These are phyloP conservation scores for Aspergillus avenaceus DNA, from an alignment of 495 filamentous ascomycete genomes.

Conservation along the genomic window DNA sequence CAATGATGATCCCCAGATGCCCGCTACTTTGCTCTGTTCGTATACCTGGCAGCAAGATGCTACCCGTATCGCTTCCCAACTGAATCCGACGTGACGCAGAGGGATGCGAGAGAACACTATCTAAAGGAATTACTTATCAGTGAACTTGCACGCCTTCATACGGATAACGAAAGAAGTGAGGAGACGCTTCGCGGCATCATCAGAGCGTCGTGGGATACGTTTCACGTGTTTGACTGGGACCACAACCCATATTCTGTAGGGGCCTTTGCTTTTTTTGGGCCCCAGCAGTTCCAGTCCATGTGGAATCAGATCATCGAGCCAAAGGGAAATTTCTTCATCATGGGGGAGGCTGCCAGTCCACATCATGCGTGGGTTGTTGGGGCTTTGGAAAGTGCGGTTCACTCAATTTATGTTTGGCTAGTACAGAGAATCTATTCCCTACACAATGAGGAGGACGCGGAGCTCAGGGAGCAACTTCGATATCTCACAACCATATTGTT, in stretches of 20 bases:
- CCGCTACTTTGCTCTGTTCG: slow-evolving; percentile 31
- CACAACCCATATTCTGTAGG: slow-evolving; percentile 32
- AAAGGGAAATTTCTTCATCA: slow-evolving; percentile 24
- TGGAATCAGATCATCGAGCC: slow-evolving; percentile 24
- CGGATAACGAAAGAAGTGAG: slow-evolving; percentile 1
- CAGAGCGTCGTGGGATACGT: slow-evolving; percentile 14
- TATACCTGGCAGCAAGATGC: slow-evolving; percentile 45
- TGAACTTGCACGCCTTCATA: slow-evolving; percentile 17
- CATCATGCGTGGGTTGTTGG: slow-evolving; percentile 44
- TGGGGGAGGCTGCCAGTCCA: slow-evolving; percentile 34
- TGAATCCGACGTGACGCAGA: slow-evolving; percentile 15
- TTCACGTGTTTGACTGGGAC: slow-evolving; percentile 34
- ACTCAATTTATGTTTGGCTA: background rate
- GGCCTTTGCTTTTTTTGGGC: slow-evolving; percentile 44
- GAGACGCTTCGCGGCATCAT: background rate
- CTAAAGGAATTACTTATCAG: slow-evolving; percentile 21
- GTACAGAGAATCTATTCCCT: too few species aligned
- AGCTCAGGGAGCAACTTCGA: too few species aligned
- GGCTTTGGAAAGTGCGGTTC: slow-evolving; percentile 23
- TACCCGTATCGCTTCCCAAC: slow-evolving; percentile 30
- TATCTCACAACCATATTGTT: too few species aligned
- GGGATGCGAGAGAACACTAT: slow-evolving; percentile 8
- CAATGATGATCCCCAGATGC: slow-evolving; percentile 6
- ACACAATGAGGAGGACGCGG: too few species aligned
- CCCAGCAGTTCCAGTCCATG: slow-evolving; percentile 35